Evolutionary conservation across 2,329 filamentous ascomycete genomes (phyloP).

Genomic region (Penicillium concentricum): DNA sequence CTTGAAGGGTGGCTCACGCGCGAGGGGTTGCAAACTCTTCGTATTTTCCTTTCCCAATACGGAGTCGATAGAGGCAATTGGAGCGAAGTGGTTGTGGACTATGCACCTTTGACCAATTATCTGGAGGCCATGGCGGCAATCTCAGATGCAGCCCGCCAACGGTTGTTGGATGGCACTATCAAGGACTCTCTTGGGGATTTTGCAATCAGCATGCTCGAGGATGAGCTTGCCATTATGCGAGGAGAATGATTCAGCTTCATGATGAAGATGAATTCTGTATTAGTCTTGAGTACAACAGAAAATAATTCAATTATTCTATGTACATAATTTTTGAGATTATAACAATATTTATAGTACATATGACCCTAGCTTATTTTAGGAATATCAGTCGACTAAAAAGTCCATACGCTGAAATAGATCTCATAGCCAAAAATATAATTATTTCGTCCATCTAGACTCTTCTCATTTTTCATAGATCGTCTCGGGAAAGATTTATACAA

Average conservation of each 20-base stretch:
- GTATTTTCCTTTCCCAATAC: constrained; percentile 37
- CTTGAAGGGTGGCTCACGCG: constrained; percentile 36
- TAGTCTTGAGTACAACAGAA: not conserved
- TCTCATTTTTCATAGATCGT: not conserved
- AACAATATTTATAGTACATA: not conserved
- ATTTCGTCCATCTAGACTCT: not conserved
- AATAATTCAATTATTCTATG: not conserved
- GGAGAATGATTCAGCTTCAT: constrained; percentile 15
- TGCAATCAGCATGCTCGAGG: constrained; percentile 36
- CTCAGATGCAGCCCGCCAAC: constrained; percentile 25
- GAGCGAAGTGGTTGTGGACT: constrained; percentile 35
- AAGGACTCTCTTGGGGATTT: constrained; percentile 36
- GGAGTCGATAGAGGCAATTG: constrained; percentile 46
- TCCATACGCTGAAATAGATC: too few species aligned
- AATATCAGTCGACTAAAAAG: not conserved
- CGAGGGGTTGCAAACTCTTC: constrained; percentile 35
- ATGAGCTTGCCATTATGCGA: constrained; percentile 37
- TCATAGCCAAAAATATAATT: too few species aligned
- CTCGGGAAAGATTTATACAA: not conserved
- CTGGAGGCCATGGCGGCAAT: constrained; percentile 33
- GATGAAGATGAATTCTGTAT: not conserved
- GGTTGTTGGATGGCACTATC: constrained; percentile 32
- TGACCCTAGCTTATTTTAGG: not conserved
- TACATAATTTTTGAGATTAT: not conserved
- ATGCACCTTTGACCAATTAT: constrained; percentile 37